Evolutionary conservation across 768 basidiomycete species (phyloP), one percentile per base, ranked within the genome.

Genomic region (Agaricus sinodeliciosus): DNA sequence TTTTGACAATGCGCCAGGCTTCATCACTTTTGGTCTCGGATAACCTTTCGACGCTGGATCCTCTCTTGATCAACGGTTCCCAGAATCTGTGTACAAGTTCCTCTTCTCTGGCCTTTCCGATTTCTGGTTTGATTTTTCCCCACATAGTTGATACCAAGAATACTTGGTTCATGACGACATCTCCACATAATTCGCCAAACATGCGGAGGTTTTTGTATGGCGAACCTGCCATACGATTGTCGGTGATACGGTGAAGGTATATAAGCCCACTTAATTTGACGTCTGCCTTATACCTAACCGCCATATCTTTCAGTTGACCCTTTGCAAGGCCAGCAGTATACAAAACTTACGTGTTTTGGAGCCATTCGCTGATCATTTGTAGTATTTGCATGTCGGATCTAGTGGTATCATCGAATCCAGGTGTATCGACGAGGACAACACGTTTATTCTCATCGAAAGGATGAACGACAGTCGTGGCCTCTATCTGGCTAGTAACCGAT

Each of bases 241-340:
- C 70, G 7, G 69, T 62, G 36, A 74, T 74, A 13, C 68, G 64
- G 52, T 74, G 73, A 12, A 73, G 53, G 52, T 72, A 74, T 16
- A 74, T 15, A 25, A 74, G 63, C 1, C 65, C 71, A 8, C 66
- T 57, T 1, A 74, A 62, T 43, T 61, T 63, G 36, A 60, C 55
- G 0, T 57, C 49, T 6, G 55, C 43, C 49, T 59, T 53, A 43
- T 67, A 66, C 40, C 69, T 69, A 43, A 8, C 27, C 4, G 19
- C 19, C 31, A 31, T 9, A 35, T 26, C 35, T 18, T 41, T 44
- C 4, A 18, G 27, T 53, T 35, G 13, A 27, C 28, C 9, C 18
- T 34, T 25, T 44, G 3, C n/a, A 3, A 31, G 28, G 12, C 27
- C 18, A 12, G 9, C 6, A 12, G 18, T 8, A 37, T 15, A 22